phyloP scores from a whole-genome alignment of 2,329 filamentous ascomycete genomes.

The Ophiostoma sp. region DNA sequence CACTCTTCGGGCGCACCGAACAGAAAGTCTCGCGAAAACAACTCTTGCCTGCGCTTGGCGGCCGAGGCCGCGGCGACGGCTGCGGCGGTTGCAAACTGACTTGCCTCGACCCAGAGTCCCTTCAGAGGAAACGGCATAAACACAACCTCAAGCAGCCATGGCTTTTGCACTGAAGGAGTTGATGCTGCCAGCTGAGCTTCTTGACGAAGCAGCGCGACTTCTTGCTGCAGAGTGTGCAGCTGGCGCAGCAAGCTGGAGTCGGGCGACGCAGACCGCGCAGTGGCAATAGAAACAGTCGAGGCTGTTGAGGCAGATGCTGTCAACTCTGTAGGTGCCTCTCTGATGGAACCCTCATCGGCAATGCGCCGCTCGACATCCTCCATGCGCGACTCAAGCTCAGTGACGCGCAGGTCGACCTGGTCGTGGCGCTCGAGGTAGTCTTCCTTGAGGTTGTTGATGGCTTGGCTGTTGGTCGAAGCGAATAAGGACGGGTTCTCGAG shows the following conservation, averaged over 20 bases:
- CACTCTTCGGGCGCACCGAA: slow-evolving; percentile 40
- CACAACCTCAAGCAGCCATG: slow-evolving; percentile 72
- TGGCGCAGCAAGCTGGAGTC: slow-evolving; percentile 39
- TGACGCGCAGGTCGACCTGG: slow-evolving; percentile 58
- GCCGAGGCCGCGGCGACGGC: slow-evolving; percentile 22
- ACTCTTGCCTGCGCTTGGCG: slow-evolving; percentile 31
- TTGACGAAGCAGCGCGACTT: slow-evolving; percentile 26
- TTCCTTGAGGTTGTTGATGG: slow-evolving; percentile 41
- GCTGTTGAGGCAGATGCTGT: slow-evolving; percentile 36
- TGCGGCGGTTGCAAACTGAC: slow-evolving; percentile 41
- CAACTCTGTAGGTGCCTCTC: slow-evolving; percentile 35
- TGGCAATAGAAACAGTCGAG: slow-evolving; percentile 35
- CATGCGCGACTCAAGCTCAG: slow-evolving; percentile 61
- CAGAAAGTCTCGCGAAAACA: slow-evolving; percentile 19
- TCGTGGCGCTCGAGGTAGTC: slow-evolving; percentile 65
- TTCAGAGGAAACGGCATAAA: slow-evolving; percentile 64
- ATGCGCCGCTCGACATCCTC: slow-evolving; percentile 54
- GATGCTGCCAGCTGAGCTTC: neutral
- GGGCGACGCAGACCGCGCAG: slow-evolving; percentile 13
- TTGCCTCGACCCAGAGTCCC: slow-evolving; percentile 48
- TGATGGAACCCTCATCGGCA: slow-evolving; percentile 37
- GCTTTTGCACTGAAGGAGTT: slow-evolving; percentile 29
- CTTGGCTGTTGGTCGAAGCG: slow-evolving; percentile 10
- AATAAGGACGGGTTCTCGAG: slow-evolving; percentile 68
- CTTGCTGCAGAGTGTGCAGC: slow-evolving; percentile 31